A percentile compares a stretch with the other conserved stretches of the same genome.
Conservation (phyloP, 805 yeast genomes). For the Candida easanensis region DNA sequence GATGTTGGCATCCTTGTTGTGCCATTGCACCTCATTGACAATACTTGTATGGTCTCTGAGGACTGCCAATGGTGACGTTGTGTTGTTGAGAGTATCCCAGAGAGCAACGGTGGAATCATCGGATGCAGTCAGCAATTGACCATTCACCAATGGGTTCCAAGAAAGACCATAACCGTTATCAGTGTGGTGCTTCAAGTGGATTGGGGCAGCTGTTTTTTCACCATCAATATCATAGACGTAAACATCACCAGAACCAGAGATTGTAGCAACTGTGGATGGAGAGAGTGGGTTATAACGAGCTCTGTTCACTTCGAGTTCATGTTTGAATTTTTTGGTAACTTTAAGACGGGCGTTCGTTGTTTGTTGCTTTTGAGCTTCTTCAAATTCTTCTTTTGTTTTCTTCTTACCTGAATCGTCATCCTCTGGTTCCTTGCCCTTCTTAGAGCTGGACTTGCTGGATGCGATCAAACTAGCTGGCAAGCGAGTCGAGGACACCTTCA, state of each 20-base stretch:
- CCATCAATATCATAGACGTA: slow-evolving; percentile 43
- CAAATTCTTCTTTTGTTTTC: slow-evolving; percentile 9
- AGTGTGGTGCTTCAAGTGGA: slow-evolving; percentile 46
- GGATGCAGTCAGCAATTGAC: slow-evolving; percentile 55
- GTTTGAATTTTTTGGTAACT: slow-evolving; percentile 57
- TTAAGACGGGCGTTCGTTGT: slow-evolving; percentile 52
- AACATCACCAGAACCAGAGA: slow-evolving; percentile 64
- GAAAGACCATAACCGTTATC: slow-evolving; percentile 75
- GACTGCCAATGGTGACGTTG: slow-evolving; percentile 29
- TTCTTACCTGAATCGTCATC: slow-evolving; percentile 25
- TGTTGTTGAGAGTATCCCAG: slow-evolving; percentile 44
- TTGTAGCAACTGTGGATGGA: slow-evolving; percentile 54
- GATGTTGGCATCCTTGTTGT: slow-evolving; percentile 41
- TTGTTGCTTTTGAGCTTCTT: slow-evolving; percentile 20
- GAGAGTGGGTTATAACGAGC: slow-evolving; percentile 70
- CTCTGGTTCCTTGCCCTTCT: slow-evolving; percentile 20
- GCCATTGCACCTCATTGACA: slow-evolving; percentile 80
- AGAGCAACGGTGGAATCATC: slow-evolving; percentile 65
- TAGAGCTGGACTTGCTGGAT: slow-evolving; percentile 3
- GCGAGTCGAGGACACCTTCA: slow-evolving; percentile 63
- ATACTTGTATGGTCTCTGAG: slow-evolving; percentile 48
- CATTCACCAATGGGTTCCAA: slow-evolving; percentile 52
- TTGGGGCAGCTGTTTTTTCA: slow-evolving; percentile 28
- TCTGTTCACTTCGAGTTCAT: slow-evolving; percentile 65
- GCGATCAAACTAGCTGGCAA: slow-evolving; percentile 45